Base-by-base conservation (phyloP, 2,329 filamentous ascomycete genomes). In the Trichoderma afroharzianum region DNA sequence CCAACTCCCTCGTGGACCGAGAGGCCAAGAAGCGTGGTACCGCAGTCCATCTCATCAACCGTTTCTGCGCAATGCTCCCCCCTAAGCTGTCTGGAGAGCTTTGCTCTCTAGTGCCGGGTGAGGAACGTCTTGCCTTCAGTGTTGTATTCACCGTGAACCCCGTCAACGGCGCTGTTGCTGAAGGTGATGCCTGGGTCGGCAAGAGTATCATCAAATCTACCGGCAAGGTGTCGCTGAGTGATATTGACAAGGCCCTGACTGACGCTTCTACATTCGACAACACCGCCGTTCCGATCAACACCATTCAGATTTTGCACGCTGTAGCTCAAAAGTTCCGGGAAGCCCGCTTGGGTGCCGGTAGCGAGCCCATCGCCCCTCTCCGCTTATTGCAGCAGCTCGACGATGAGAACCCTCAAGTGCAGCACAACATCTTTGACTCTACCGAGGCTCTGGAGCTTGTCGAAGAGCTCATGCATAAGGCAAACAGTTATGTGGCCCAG, bases 1-100 rank as follows among this genome's bases (percentile, higher is more conserved):
- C 92, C 62, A 97, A 97, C 85, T 97, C 95, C 18, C 88, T 98
- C 59, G 95, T 98, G 64, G 96, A 99, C 78, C 92, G 96, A 61
- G 96, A 99, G 83, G 96, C 96, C 12, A 97, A 96, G 88, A 99
- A 98, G 87, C 93, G 96, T 75, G 95, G 95, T 73, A 98, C 95
- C 71, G 95, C 94, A 43, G 96, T 99, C 28, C 97, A 98, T 79
- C 87, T 99, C 74, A 92, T 97, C 84, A 96, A 97, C 84, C 91
- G 94, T 43, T 84, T 92, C 85, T 86, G 95, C 88, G 87, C 95
- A 86, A 91, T 99, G 87, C 89, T 99, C 47, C 96, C 96, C 15
- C 87, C 93, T 1, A 94, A 93, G 82, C 86, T 99, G 74, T 92
- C 94, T 8, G 89, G 90, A 21, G 95, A 98, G 75, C 87, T 98